Base-by-base conservation (phyloP, 352 stramenopile species). In the Phytophthora cryptogea region DNA sequence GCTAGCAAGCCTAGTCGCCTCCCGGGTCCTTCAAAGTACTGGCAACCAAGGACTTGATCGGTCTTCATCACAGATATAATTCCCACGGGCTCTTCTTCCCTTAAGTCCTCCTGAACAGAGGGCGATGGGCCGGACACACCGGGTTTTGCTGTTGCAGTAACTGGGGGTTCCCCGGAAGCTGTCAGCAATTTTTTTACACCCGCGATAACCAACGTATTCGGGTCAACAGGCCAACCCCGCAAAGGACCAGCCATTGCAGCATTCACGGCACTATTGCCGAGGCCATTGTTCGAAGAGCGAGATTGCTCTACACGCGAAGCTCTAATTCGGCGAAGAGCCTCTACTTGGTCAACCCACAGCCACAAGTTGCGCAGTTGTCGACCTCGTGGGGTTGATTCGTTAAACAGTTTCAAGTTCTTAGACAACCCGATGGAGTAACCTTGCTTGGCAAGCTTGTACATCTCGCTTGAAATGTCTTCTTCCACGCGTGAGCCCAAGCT, bases 271-370 rank as follows among this genome's bases (percentile, higher is more conserved):
- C 28, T 66, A 16, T 66, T 49, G 35, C 68, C 62, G 27, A 72
- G 60, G 4, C 53, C 67, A 50, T 62, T 66, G 40, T 32, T 78
- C 5, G 55, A 52, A 30, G 56, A 52, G 23, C 60, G 68, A 7
- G 61, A 71, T 35, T 87, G 77, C 0, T 86, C 76, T 23, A 89
- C 54, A 5, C 77, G 72, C 3, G 82, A 78, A 35, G 74, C 78
- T 59, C 78, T 80, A 32, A 82, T 74, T n/a, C 81, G 77, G 16
- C 84, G 80, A 28, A 95, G 60, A 2, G 76, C 65, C 50, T 95
- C 86, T 8, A 90, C 78, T 70, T 95, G 86, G 36, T 95, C 82
- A 7, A 95, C 80, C 86, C 86, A 95, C n/a, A 80, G 46, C 86
- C 86, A 95, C 14, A 95, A 62, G 48, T 77, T 74, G 2, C 72